Evolutionary conservation across 805 yeast species (phyloP), one percentile per base, ranked within the genome.

Genomic region (Phaffomyces antillensis): DNA sequence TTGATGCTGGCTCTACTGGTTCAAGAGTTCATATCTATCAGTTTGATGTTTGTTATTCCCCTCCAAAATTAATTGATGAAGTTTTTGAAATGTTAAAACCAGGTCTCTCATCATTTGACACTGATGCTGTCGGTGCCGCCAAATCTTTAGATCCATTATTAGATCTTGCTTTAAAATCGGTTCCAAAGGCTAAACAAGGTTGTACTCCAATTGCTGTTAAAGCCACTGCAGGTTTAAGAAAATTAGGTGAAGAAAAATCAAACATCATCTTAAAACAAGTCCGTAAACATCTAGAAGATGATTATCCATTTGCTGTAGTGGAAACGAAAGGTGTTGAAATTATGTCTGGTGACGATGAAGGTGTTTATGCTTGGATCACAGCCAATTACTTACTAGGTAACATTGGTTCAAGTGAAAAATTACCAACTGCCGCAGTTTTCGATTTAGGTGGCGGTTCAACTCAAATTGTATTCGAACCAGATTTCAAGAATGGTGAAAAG

Each of bases 371-470:
- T 1, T 93, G 99, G 99, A 85, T 93, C 64, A 93, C 99, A 25
- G 82, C 96, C 41, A 93, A 93, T 69, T 93, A 82, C 64, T 70
- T 93, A 52, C 74, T 91, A 55, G 98, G 97, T 36, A 93, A 91
- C 69, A 91, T 93, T 63, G 99, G 98, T 15, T 63, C 79, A 20
- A 63, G 66, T 30, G 81, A 77, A 36, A 83, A 83, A 64, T 63
- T 68, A 24, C 89, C 96, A 28, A 93, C 99, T 12, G 96, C 95
- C 41, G 99, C 98, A 20, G 96, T 93, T 11, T 93, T 93, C 60
- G 99, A 93, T 65, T 76, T 93, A 48, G 99, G 99, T 56, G 99
- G 99, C 59, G 98, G 98, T 5, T 88, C 97, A 7, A 93, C 99
- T 13, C 99, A 95, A 69, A 89, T 93, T 68, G 99, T 93, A 7